Evolutionary conservation across 306 rosid genomes (phyloP), one percentile per base, ranked within the genome.

Genomic region (Vigna reflexopilosa): DNA sequence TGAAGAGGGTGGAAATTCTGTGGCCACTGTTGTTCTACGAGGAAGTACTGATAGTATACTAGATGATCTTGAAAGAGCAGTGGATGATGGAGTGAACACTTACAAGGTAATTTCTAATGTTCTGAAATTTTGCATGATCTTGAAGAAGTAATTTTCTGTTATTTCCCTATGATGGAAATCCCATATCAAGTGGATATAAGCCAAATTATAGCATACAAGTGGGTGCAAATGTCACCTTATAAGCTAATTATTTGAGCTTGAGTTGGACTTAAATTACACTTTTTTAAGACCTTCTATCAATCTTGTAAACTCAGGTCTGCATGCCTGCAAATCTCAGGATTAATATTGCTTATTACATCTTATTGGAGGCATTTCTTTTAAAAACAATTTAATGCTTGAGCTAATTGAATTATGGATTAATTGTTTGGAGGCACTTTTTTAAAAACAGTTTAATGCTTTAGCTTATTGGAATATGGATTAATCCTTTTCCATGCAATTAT

Each of bases 41-140:
- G 97, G 96, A 74, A 90, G 97, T 77, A 91, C 97, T 7, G 94
- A 94, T 77, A 91, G 98, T 77, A 92, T 90, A 68, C 72, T 90
- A 54, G 97, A 94, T 82, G 98, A 92, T 82, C 96, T 92, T 66
- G 97, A 94, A 88, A 87, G 93, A 81, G 97, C 98, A 64, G 93
- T 94, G 77, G 97, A 92, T 83, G 98, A 92, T 83, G 98, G 98
- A 54, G 97, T 94, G 47, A 89, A 90, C 78, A 92, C 98, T 28
- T 92, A 88, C 84, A 94, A 89, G 93, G 98, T 95, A 81, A 76
- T 80, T 83, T 73, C 26, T 7, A 16, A 55, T 73, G 15, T 49
- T 57, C 38, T 30, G 69, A 59, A 20, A 52, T 50, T 49, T 86
- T 32, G 20, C 40, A 64, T 64, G 70, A 38, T 38, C 15, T 64